These are phyloP conservation scores for Fusarium sacchari DNA, from an alignment of 2,329 filamentous ascomycete genomes.

Conservation along the genomic window DNA sequence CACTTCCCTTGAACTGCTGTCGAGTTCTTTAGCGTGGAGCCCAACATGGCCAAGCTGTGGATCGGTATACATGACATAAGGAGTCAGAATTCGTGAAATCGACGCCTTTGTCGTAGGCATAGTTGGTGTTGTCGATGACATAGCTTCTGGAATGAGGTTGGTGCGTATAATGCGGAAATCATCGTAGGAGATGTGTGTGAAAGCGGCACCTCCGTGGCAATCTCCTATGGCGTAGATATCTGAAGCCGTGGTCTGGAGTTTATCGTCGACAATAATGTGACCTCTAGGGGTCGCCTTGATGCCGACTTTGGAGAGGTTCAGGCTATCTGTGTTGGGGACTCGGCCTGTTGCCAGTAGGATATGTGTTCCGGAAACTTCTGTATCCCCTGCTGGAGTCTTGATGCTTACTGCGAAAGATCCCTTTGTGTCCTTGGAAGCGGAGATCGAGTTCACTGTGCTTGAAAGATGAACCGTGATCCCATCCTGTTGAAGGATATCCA, in stretches of 20 bases:
- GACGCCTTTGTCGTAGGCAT: constrained; percentile 40
- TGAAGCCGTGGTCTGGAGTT: constrained; percentile 55
- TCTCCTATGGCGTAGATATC: constrained; percentile 62
- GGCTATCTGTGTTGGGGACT: constrained; percentile 58
- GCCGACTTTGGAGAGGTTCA: constrained; percentile 55
- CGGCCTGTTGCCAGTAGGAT: constrained; percentile 62
- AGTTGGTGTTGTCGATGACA: constrained; percentile 40
- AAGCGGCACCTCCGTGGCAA: constrained; percentile 61
- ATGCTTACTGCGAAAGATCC: constrained; percentile 32
- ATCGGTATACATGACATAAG: constrained; percentile 63
- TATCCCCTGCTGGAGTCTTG: constrained; percentile 34
- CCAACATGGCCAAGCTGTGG: constrained; percentile 64
- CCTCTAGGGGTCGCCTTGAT: constrained; percentile 54
- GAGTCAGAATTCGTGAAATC: constrained; percentile 50
- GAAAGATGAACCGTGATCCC: constrained; percentile 56
- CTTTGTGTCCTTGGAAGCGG: constrained; percentile 4
- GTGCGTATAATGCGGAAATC: constrained; percentile 62
- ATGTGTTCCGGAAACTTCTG: constrained; percentile 54
- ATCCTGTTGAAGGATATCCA: constrained; percentile 57
- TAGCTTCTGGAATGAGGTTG: constrained; percentile 52
- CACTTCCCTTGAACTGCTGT: constrained; percentile 46
- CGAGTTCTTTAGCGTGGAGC: constrained; percentile 54
- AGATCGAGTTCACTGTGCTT: constrained; percentile 45
- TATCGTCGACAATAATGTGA: constrained; percentile 56
- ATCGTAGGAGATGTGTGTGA: constrained; percentile 67